These are phyloP conservation scores for Trichophyton rubrum DNA, from an alignment of 2,329 filamentous ascomycete genomes.

Conservation along the genomic window DNA sequence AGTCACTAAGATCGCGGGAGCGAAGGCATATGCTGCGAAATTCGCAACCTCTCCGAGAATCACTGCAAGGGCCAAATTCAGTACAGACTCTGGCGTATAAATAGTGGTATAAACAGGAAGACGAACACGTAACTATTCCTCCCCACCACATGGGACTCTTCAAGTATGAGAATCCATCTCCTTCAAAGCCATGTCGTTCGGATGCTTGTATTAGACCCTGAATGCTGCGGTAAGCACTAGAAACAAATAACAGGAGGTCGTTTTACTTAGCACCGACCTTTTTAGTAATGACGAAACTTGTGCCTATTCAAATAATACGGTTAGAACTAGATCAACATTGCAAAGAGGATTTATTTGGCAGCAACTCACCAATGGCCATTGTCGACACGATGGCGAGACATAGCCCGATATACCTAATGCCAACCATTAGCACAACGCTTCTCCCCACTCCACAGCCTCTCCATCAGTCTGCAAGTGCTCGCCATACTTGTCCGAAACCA, in stretches of 20 bases:
- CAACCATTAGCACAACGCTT: constrained; percentile 4
- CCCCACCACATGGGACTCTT: constrained; percentile 96
- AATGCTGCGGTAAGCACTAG: constrained; percentile 12
- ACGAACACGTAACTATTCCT: constrained; percentile 74
- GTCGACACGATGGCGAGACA: constrained; percentile 37
- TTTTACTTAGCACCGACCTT: constrained; percentile 51
- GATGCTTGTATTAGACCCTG: constrained; percentile 83
- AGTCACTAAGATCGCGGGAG: constrained; percentile 95
- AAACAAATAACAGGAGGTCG: constrained; percentile 4
- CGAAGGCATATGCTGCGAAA: constrained; percentile 96
- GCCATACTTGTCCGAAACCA: constrained; percentile 35
- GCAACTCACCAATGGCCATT: constrained; percentile 33
- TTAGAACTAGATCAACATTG: constrained; percentile 1
- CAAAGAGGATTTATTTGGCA: background rate
- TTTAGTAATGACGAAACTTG: constrained; percentile 98
- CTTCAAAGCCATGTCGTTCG: constrained; percentile 87
- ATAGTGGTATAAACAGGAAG: background rate
- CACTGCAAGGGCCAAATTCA: constrained; percentile 43
- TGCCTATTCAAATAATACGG: constrained; percentile 43
- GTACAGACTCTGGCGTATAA: background rate
- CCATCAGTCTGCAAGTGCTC: constrained; percentile 7
- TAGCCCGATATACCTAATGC: constrained; percentile 34
- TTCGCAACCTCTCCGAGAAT: constrained; percentile 89
- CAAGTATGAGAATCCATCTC: constrained; percentile 88
- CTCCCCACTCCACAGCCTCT: background rate